Evolutionary conservation across 2,329 filamentous ascomycete species (phyloP).

Genomic region (Arthrobotrys pseudoclavata): DNA sequence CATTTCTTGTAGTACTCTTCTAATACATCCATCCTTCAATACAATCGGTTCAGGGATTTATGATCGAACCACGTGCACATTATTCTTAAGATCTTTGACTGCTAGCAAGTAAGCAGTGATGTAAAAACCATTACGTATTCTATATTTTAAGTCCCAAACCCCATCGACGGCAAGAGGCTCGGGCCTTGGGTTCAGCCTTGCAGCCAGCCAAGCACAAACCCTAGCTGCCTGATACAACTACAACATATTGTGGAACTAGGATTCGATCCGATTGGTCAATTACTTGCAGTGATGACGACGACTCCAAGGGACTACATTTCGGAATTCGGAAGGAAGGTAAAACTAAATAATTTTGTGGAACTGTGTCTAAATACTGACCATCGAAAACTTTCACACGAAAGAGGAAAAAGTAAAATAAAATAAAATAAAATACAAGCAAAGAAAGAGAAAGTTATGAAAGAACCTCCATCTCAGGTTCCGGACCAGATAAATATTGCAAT

Average conservation of each 20-base stretch:
- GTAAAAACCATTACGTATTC: conserved; percentile 11
- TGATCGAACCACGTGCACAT: background rate
- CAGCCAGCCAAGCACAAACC: conserved; percentile 7
- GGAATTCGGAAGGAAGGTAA: conserved; percentile 7
- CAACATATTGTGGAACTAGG: conserved; percentile 14
- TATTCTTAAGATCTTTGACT: background rate
- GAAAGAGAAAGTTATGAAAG: background rate
- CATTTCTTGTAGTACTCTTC: background rate
- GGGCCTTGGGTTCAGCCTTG: background rate
- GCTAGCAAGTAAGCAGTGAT: background rate
- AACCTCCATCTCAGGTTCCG: background rate
- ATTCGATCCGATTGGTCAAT: conserved; percentile 17
- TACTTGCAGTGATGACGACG: conserved; percentile 23
- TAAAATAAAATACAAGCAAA: background rate
- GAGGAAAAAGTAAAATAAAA: background rate
- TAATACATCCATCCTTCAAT: conserved; percentile 3
- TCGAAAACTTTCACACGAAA: background rate
- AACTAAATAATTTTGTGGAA: background rate
- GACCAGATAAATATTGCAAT: background rate
- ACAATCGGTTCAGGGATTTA: conserved; percentile 3
- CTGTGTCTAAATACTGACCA: background rate
- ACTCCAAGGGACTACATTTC: background rate
- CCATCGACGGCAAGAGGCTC: background rate
- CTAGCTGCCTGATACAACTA: conserved; percentile 10
- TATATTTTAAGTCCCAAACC: background rate